Base-by-base conservation (phyloP, 192 early-diverging fungal genomes). In the Piromyces sp. region DNA sequence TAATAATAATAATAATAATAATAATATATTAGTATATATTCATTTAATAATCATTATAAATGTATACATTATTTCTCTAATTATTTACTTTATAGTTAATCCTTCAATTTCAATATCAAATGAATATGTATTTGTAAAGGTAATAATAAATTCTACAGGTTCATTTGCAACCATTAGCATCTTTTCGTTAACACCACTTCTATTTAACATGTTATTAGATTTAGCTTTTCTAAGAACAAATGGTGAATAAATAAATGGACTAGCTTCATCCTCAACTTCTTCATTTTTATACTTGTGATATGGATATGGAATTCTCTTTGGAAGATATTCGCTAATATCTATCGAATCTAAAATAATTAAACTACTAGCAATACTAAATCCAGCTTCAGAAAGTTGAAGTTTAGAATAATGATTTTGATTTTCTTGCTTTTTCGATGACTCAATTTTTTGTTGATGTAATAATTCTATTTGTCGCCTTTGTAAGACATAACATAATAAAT, bases 171-270 rank as follows among this genome's bases (percentile, higher is more conserved):
- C 89, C 1, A 95, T 82, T n/a, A 90, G 80, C 15, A 88, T 84
- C 68, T 88, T 58, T 36, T 82, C 81, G 30, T 78, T 81, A 5
- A 19, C 83, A 80, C 79, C 11, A 13, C 6, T 68, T 30, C 29
- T 79, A 30, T 79, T 33, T 42, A 31, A 28, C 82, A 78, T 22
- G 80, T 80, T 80, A 85, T 29, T 37, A 29, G 30, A 80, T 17
- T 29, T 78, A 12, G 83, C 85, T 31, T 87, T 87, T 80, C 92
- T 93, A 42, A 91, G 85, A 79, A 89, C 89, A 86, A 90, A 95
- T 9, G 94, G 93, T 82, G 93, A 94, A 84, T 95, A 94, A 33
- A 95, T 87, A 84, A 95, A 95, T n/a, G 93, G 90, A 80, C 93
- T 91, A 33, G 85, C 78, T 81, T 90, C 81, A 79, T 82, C 81